Evolutionary conservation across 108 stramenopile genomes (phyloP), one percentile per base, ranked within the genome.

Genomic region (Skeletonema potamos): DNA sequence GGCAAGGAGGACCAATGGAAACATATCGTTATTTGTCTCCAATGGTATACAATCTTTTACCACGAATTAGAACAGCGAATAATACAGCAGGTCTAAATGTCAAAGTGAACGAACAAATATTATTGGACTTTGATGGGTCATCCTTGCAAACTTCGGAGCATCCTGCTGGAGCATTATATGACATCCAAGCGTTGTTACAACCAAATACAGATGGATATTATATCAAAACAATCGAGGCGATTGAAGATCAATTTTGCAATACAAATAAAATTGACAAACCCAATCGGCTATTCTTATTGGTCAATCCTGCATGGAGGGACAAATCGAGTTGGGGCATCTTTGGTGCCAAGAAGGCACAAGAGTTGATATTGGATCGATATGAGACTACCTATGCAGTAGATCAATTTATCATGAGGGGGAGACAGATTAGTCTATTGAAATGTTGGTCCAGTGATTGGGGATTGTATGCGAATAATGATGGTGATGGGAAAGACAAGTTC

Each of bases 261-360:
- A 69, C 74, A 15, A 41, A 64, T 6, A 46, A 46, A 46, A 26
- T 62, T 13, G 68, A 60, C 7, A 76, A 69, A 33, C 55, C 67
- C 54, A 76, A 69, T 17, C 68, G 76, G 3, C 20, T 77, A 0
- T 71, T 77, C 20, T 33, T 77, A 18, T 28, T 77, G 30, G 54
- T 77, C 4, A 77, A 77, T 71, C 76, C 76, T 27, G 60, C 76
- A 11, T 77, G 76, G 76, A 54, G 69, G 44, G 76, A 77, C 64
- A 37, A 33, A 20, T 46, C 59, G n/a, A 77, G 76, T 64, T 77
- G 28, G 17, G 76, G 76, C n/a, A 54, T 77, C 29, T 71, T 77
- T 37, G 66, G 66, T 29, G 48, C 48, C 9, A 62, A 77, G 20
- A 57, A 55, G 32, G 76, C 70, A 15, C 41, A 77, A 56, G 54